phyloP scores from a whole-genome alignment of 2,329 filamentous ascomycete species.

The Eutypa lata region DNA sequence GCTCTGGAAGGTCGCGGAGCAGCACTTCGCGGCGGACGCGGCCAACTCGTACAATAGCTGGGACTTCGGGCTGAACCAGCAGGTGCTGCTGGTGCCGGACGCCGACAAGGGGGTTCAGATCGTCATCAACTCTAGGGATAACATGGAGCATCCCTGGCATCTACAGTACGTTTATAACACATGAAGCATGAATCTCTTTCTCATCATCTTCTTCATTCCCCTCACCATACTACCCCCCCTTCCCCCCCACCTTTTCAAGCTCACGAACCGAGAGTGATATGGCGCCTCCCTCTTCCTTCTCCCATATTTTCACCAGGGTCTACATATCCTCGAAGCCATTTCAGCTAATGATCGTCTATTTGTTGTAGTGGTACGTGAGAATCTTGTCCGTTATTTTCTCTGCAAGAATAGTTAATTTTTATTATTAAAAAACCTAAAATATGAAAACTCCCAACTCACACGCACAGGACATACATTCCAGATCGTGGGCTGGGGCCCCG shows the following conservation, averaged over 20 bases:
- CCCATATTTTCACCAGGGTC: no score
- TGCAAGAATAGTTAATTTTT: no score
- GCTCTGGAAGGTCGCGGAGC: conserved; percentile 30
- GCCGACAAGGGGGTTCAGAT: conserved; percentile 30
- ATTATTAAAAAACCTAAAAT: no score
- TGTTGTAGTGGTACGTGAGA: no score
- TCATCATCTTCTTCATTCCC: background rate
- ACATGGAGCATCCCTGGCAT: conserved; percentile 39
- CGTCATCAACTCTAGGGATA: conserved; percentile 35
- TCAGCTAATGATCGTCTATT: no score
- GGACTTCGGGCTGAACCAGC: conserved; percentile 33
- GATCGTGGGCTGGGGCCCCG: conserved; percentile 35
- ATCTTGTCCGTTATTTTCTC: no score
- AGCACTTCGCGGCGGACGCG: conserved; percentile 22
- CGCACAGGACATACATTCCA: conserved; percentile 35
- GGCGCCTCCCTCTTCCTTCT: no score
- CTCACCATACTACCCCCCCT: background rate
- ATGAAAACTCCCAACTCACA: background rate
- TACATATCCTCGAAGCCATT: no score
- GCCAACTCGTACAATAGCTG: conserved; percentile 32
- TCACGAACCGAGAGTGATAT: no score
- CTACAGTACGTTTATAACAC: conserved; percentile 27
- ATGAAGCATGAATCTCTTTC: background rate
- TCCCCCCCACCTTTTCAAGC: no score
- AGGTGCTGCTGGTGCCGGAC: conserved; percentile 33